These are phyloP conservation scores for Boletus reticuloceps DNA, from an alignment of 768 basidiomycete species.

Conservation along the genomic window DNA sequence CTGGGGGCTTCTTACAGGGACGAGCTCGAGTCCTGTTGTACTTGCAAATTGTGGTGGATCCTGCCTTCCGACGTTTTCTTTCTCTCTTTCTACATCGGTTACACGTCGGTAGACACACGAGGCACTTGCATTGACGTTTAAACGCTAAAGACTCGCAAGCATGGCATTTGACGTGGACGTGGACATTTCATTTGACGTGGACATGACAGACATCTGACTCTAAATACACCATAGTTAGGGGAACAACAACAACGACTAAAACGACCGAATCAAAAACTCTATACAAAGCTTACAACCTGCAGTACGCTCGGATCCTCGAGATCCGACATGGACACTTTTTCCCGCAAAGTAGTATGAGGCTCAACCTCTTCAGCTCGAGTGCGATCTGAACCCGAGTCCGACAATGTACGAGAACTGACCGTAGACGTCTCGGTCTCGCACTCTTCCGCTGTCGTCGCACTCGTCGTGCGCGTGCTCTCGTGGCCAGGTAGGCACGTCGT, in stretches of 20 bases:
- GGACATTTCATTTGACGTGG: too few relatives aligned
- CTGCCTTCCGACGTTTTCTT: too few relatives aligned
- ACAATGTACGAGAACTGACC: slow-evolving; percentile 23
- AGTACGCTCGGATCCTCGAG: slow-evolving; percentile 23
- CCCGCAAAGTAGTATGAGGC: slow-evolving; percentile 20
- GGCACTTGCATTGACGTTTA: neutral
- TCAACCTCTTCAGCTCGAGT: slow-evolving; percentile 26
- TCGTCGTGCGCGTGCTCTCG: neutral
- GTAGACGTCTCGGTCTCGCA: slow-evolving; percentile 22
- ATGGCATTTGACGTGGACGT: too few relatives aligned
- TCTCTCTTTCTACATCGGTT: too few relatives aligned
- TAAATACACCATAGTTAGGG: slow-evolving; percentile 29
- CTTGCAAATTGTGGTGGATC: too few relatives aligned
- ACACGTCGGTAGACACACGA: too few relatives aligned
- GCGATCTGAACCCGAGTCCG: slow-evolving; percentile 29
- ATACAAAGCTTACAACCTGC: slow-evolving; percentile 11
- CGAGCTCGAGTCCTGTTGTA: too few relatives aligned
- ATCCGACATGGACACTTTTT: slow-evolving; percentile 24
- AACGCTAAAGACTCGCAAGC: too few relatives aligned
- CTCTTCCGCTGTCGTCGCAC: slow-evolving; percentile 10
- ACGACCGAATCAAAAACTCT: neutral
- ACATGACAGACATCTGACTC: neutral
- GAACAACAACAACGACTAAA: neutral
- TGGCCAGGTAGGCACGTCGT: slow-evolving; percentile 1
- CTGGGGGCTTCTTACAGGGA: too few relatives aligned